Percentiles rank a stretch among this genome's conserved stretches.
Evolutionary conservation across 306 rosid genomes (phyloP).

Genomic region (Castanopsis chinensis): DNA sequence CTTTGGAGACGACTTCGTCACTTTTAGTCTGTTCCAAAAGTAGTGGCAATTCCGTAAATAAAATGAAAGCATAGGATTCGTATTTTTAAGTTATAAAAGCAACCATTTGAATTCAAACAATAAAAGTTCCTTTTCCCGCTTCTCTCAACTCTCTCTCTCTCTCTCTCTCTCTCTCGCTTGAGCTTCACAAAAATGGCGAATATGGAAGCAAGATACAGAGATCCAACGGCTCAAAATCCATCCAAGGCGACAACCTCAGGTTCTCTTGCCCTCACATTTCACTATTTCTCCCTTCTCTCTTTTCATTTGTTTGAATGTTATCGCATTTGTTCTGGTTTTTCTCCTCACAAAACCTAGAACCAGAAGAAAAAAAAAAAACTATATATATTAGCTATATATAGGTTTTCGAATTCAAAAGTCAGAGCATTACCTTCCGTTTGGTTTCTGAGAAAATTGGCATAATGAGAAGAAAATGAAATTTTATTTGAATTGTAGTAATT

Average conservation of each 20-base stretch:
- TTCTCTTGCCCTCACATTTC: neutral
- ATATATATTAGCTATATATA: too few species aligned
- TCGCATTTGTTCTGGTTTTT: too few species aligned
- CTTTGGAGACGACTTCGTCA: too few species aligned
- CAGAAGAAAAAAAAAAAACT: neutral
- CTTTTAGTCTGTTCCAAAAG: too few species aligned
- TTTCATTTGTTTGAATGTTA: too few species aligned
- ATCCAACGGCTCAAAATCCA: conserved; percentile 1
- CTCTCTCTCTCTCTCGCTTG: too few species aligned
- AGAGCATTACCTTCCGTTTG: neutral
- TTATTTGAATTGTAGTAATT: neutral
- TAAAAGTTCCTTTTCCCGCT: neutral
- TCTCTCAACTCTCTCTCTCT: neutral
- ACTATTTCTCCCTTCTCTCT: neutral
- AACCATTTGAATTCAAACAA: neutral
- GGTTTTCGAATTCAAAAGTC: too few species aligned
- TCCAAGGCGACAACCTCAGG: conserved; percentile 1
- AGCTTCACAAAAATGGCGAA: conserved; percentile 12
- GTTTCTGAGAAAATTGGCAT: neutral
- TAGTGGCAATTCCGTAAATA: neutral
- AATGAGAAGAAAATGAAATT: too few species aligned
- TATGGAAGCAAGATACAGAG: neutral
- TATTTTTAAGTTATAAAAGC: neutral
- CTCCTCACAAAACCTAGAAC: neutral
- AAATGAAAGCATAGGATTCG: neutral